Evolutionary conservation across 192 early-diverging fungal species (phyloP).

Genomic region (Coemansia sp.): DNA sequence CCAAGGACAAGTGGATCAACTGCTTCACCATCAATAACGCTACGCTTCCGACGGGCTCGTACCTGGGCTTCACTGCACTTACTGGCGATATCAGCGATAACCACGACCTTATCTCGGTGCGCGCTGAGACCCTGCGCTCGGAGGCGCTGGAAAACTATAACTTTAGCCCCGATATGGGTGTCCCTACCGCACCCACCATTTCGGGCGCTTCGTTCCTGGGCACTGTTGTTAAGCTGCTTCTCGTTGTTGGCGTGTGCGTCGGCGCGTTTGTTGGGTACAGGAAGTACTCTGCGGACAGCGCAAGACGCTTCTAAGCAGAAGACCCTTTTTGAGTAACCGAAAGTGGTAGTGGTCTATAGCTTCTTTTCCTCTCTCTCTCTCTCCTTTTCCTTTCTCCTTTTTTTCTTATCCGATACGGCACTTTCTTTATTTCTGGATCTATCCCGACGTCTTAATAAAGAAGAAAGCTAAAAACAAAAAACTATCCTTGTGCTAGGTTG

Average conservation of each 20-base stretch:
- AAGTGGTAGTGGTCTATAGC: neutral
- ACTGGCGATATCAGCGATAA: conserved; percentile 91
- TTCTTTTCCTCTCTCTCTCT: conserved; percentile 3
- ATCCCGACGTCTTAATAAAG: too few species aligned
- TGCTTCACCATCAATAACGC: conserved; percentile 85
- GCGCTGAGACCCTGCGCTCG: conserved; percentile 42
- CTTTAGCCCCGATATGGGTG: conserved; percentile 8
- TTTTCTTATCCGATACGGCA: neutral
- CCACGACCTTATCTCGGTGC: conserved; percentile 49
- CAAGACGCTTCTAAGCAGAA: conserved; percentile 45
- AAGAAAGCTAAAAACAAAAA: neutral
- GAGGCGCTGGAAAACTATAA: conserved; percentile 52
- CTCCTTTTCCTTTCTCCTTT: neutral
- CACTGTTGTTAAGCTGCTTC: conserved; percentile 42
- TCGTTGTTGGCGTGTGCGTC: conserved; percentile 43
- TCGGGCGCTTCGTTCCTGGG: conserved; percentile 24
- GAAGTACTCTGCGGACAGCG: conserved; percentile 45
- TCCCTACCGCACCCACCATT: conserved; percentile 2
- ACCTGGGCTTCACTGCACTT: conserved; percentile 88
- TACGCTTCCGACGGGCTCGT: conserved; percentile 73
- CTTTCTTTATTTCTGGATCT: neutral
- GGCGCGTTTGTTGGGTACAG: conserved; percentile 51
- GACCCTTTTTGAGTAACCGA: neutral
- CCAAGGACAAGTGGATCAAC: conserved; percentile 69
- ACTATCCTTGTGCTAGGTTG: neutral